Conservation (phyloP, 805 yeast species). For the Kluyveromyces aestuarii region DNA sequence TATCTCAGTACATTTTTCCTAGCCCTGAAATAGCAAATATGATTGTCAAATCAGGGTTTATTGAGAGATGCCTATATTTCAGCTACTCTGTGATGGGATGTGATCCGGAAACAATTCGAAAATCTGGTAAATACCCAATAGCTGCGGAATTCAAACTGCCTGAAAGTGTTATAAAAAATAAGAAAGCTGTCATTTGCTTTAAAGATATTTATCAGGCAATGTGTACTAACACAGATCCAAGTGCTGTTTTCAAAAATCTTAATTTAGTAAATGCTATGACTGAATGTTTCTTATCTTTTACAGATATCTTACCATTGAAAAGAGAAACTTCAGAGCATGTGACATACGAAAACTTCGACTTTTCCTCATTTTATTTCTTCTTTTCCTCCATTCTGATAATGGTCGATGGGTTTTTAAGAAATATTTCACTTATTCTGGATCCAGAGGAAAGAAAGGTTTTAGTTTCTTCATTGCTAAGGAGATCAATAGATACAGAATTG, state of each 20-base stretch:
- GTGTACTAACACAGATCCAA: slow-evolving; percentile 53
- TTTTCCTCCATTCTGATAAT: slow-evolving; percentile 24
- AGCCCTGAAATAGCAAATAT: slow-evolving; percentile 22
- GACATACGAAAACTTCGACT: slow-evolving; percentile 83
- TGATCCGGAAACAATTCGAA: slow-evolving; percentile 16
- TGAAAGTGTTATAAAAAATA: slow-evolving; percentile 19
- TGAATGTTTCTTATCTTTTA: slow-evolving; percentile 22
- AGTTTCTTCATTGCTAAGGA: slow-evolving; percentile 11
- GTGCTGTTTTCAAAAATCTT: slow-evolving; percentile 23
- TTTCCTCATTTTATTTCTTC: slow-evolving; percentile 32
- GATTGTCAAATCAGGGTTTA: slow-evolving; percentile 19
- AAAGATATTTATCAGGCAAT: slow-evolving; percentile 62
- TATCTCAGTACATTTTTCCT: slow-evolving; percentile 26
- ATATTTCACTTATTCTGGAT: slow-evolving; percentile 19
- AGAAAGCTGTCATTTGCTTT: slow-evolving; percentile 23
- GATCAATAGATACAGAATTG: slow-evolving; percentile 15
- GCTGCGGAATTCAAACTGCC: slow-evolving; percentile 20
- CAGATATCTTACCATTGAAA: slow-evolving; percentile 48
- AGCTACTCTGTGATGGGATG: slow-evolving; percentile 24
- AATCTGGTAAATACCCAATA: slow-evolving; percentile 19
- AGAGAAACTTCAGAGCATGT: slow-evolving; percentile 77
- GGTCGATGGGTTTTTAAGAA: slow-evolving; percentile 25
- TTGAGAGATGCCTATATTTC: slow-evolving; percentile 22
- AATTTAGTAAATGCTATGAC: slow-evolving; percentile 12
- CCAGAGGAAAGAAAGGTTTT: slow-evolving; percentile 10